Percentiles rank a stretch among this genome's conserved stretches.
phyloP scores from a whole-genome alignment of 768 basidiomycete species.

The Boletus pseudo-olivaceus region DNA sequence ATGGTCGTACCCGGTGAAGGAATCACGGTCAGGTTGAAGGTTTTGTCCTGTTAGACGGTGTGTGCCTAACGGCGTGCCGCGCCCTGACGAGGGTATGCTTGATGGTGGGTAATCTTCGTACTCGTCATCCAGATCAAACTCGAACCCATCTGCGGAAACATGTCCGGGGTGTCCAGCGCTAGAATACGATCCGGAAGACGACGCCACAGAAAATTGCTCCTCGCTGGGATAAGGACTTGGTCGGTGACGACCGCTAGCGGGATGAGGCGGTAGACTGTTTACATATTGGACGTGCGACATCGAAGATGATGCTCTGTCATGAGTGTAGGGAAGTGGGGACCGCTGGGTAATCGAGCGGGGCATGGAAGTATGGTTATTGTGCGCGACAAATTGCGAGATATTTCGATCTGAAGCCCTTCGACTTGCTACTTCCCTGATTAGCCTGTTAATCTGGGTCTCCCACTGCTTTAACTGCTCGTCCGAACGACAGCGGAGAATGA shows the following conservation, averaged over 20 bases:
- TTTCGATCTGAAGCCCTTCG: slow-evolving; percentile 67
- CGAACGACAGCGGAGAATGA: slow-evolving; percentile 87
- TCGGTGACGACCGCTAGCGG: slow-evolving; percentile 33
- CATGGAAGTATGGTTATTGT: slow-evolving; percentile 39
- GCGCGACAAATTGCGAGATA: slow-evolving; percentile 47
- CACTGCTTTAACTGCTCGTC: slow-evolving; percentile 93
- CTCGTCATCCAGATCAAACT: slow-evolving; percentile 70
- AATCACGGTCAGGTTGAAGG: slow-evolving; percentile 57
- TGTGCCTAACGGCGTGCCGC: slow-evolving; percentile 67
- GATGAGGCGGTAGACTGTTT: slow-evolving; percentile 32
- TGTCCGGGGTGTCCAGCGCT: slow-evolving; percentile 32
- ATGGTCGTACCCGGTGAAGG: slow-evolving; percentile 44
- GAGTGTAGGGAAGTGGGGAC: slow-evolving; percentile 33
- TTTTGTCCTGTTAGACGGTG: slow-evolving; percentile 57
- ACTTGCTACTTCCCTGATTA: slow-evolving; percentile 75
- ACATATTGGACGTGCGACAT: slow-evolving; percentile 30
- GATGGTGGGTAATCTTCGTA: slow-evolving; percentile 70
- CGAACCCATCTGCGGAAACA: slow-evolving; percentile 65
- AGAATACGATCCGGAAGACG: slow-evolving; percentile 31
- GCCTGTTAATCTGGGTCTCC: slow-evolving; percentile 84
- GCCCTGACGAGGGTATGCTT: slow-evolving; percentile 50
- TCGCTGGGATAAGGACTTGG: slow-evolving; percentile 39
- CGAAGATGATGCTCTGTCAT: slow-evolving; percentile 37
- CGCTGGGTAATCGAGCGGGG: slow-evolving; percentile 36
- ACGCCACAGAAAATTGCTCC: slow-evolving; percentile 33